These are phyloP conservation scores for Fusarium agapanthi DNA, from an alignment of 2,329 filamentous ascomycete species.

Conservation along the genomic window DNA sequence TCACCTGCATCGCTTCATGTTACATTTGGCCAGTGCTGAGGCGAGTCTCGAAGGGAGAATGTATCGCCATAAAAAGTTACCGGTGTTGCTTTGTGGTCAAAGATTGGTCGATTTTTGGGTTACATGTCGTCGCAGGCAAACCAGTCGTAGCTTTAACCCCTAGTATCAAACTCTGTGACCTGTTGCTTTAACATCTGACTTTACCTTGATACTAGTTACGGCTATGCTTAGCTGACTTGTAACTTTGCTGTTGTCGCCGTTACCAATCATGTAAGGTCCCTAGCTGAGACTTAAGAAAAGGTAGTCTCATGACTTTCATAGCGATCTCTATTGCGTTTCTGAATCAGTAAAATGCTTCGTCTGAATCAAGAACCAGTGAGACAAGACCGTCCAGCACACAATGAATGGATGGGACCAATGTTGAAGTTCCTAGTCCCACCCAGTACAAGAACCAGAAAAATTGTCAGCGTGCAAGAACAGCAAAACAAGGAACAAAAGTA, in stretches of 20 bases:
- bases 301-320: not conserved
- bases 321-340: not conserved
- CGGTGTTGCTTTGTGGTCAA: not conserved
- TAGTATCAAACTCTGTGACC: not conserved
- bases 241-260: not conserved
- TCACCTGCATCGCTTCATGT: not conserved
- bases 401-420: not conserved
- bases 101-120: not conserved
- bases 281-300: not conserved
- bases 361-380: not conserved
- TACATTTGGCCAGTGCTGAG: not conserved
- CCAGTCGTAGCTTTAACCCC: not conserved
- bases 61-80: not conserved
- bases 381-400: not conserved
- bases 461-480: not conserved
- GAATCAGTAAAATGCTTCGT: not conserved
- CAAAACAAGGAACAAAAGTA: not conserved
- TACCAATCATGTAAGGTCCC: not conserved
- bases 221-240: not conserved
- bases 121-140: not conserved
- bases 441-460: not conserved
- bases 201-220: not conserved
- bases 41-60: not conserved
- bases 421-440: not conserved
- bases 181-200: not conserved